Percentiles rank a stretch among this genome's conserved stretches.
These are phyloP conservation scores for Fagus crenata DNA, from an alignment of 306 rosid genomes.

Conservation along the genomic window DNA sequence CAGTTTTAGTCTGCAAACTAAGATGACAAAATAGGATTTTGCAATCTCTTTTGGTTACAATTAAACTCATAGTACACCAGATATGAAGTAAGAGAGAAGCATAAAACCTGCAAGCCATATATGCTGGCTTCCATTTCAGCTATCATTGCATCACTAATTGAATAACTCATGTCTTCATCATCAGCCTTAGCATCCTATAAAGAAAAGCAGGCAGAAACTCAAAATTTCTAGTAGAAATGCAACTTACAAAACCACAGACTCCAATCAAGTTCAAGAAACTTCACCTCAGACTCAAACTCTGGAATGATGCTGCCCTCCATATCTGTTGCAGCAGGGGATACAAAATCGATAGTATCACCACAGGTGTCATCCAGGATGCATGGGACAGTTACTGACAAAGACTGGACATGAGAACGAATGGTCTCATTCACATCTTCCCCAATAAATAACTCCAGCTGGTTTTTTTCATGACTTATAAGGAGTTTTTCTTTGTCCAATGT, in stretches of 20 bases:
- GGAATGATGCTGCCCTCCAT: slow-evolving; percentile 52
- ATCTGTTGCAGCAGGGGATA: slow-evolving; percentile 51
- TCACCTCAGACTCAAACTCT: slow-evolving; percentile 60
- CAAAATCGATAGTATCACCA: slow-evolving; percentile 28
- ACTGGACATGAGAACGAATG: slow-evolving; percentile 27
- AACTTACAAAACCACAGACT: slow-evolving; percentile 14
- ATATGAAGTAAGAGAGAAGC: slow-evolving; percentile 31
- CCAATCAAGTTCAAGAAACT: slow-evolving; percentile 28
- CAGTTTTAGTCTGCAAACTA: not conserved
- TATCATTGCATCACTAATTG: slow-evolving; percentile 66
- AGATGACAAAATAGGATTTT: not conserved
- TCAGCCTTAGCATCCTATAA: slow-evolving; percentile 55
- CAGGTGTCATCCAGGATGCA: slow-evolving; percentile 35
- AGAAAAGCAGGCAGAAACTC: slow-evolving; percentile 26
- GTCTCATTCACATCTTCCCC: slow-evolving; percentile 25
- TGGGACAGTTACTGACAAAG: slow-evolving; percentile 19
- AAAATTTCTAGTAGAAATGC: not conserved
- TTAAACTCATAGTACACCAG: slow-evolving; percentile 3
- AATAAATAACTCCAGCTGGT: slow-evolving; percentile 28
- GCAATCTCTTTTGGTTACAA: not conserved
- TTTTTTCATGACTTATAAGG: slow-evolving; percentile 29
- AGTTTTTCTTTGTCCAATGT: slow-evolving; percentile 28
- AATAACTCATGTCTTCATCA: slow-evolving; percentile 41
- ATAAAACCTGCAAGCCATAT: slow-evolving; percentile 76
- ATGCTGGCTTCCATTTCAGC: slow-evolving; percentile 83